A percentile compares a stretch with the other conserved stretches of the same genome.
Evolutionary conservation across 805 yeast species (phyloP).

Genomic region (Candida ovalis): DNA sequence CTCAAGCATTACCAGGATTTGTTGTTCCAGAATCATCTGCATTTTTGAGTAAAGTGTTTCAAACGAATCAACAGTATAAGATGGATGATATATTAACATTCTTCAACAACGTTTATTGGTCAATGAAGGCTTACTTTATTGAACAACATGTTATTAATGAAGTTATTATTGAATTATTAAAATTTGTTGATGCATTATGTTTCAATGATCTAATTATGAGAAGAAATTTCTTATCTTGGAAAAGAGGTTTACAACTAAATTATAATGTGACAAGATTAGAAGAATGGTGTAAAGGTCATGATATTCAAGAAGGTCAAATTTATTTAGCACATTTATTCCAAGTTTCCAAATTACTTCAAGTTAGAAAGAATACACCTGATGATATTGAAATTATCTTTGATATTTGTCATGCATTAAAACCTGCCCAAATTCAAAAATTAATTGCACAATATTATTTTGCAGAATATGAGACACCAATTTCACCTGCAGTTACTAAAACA

Average conservation of each 20-base stretch:
- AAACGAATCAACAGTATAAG: constrained; percentile 65
- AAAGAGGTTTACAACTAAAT: constrained; percentile 93
- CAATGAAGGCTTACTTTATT: constrained; percentile 86
- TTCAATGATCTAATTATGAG: constrained; percentile 95
- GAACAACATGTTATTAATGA: constrained; percentile 82
- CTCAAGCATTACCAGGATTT: constrained; percentile 95
- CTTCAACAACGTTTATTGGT: constrained; percentile 87
- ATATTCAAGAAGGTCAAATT: constrained; percentile 79
- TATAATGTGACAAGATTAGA: constrained; percentile 94
- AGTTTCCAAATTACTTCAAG: constrained; percentile 88
- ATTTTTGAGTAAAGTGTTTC: constrained; percentile 78
- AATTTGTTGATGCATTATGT: constrained; percentile 86
- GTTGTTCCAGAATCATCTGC: constrained; percentile 80
- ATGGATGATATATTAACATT: constrained; percentile 94
- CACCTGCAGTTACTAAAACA: constrained; percentile 71
- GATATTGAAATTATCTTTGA: constrained; percentile 92
- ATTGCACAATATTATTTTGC: constrained; percentile 86
- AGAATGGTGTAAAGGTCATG: constrained; percentile 97
- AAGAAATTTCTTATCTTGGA: constrained; percentile 93
- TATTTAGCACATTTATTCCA: constrained; percentile 85
- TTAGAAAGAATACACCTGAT: constrained; percentile 82
- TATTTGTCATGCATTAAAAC: constrained; percentile 89
- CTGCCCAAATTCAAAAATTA: constrained; percentile 92
- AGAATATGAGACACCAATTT: constrained; percentile 91
- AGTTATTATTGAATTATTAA: constrained; percentile 76